Evolutionary conservation across 2,329 filamentous ascomycete genomes (phyloP).

Genomic region (Shiraia sp.): DNA sequence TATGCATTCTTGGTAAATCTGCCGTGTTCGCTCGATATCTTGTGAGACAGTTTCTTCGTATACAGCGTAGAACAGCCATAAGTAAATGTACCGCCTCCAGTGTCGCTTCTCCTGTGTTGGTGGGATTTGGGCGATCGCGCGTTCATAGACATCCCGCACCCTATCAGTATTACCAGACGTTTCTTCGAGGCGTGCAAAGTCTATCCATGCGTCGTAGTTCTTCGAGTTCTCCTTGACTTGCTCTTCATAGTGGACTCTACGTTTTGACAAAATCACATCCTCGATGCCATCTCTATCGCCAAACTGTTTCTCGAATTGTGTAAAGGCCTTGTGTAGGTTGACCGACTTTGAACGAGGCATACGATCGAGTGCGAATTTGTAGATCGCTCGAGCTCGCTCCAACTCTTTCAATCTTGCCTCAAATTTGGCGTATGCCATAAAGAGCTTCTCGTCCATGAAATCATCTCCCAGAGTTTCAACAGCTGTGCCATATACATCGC

Average conservation of each 20-base stretch:
- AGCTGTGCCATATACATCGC: constrained; percentile 87
- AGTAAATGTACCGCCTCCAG: constrained; percentile 95
- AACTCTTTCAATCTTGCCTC: constrained; percentile 95
- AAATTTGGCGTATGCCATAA: constrained; percentile 93
- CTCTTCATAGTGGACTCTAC: constrained; percentile 91
- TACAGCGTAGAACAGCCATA: constrained; percentile 96
- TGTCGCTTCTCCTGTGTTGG: constrained; percentile 96
- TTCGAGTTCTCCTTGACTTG: constrained; percentile 91
- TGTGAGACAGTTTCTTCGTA: constrained; percentile 90
- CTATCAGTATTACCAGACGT: constrained; percentile 78
- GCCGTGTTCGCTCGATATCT: constrained; percentile 76
- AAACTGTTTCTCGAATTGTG: constrained; percentile 97
- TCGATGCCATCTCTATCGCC: constrained; percentile 92
- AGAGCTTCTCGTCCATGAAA: constrained; percentile 93
- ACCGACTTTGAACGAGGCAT: constrained; percentile 85
- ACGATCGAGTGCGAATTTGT: constrained; percentile 93
- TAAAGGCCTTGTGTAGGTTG: constrained; percentile 88
- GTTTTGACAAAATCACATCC: constrained; percentile 92
- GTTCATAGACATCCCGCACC: constrained; percentile 90
- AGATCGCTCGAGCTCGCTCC: constrained; percentile 90
- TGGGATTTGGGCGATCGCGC: constrained; percentile 92
- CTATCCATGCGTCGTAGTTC: constrained; percentile 97
- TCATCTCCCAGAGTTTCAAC: constrained; percentile 91
- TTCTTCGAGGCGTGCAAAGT: constrained; percentile 90
- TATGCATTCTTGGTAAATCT: constrained; percentile 89